A percentile compares a stretch with the other conserved stretches of the same genome.
phyloP scores from a whole-genome alignment of 371 early-diverging fungal species.

The Mitosporidium daphniae region DNA sequence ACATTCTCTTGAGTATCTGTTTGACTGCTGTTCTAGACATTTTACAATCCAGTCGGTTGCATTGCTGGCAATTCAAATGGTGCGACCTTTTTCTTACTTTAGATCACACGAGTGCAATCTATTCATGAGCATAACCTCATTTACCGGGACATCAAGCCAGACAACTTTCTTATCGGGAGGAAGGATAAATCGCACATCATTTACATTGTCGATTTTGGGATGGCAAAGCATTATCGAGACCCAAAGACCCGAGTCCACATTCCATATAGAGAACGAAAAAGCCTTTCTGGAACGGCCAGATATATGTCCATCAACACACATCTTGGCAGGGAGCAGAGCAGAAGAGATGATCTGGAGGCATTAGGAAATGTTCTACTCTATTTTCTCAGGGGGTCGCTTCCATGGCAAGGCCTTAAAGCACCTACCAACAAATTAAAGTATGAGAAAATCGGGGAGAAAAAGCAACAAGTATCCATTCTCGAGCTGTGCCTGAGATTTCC shows the following conservation, averaged over 20 bases:
- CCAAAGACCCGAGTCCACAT: constrained; percentile 70
- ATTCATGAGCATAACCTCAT: constrained; percentile 80
- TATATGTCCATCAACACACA: constrained; percentile 90
- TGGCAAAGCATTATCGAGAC: constrained; percentile 79
- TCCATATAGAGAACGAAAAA: constrained; percentile 53
- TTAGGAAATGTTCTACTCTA: constrained; percentile 95
- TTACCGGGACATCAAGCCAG: constrained; percentile 97
- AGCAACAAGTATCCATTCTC: constrained; percentile 50
- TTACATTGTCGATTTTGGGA: constrained; percentile 48
- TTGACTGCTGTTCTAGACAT: constrained; percentile 57
- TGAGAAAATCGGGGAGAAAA: constrained; percentile 86
- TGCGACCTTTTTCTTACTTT: constrained; percentile 5
- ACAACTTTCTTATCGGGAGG: constrained; percentile 76
- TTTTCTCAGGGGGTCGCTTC: constrained; percentile 77
- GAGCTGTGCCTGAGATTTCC: constrained; percentile 73
- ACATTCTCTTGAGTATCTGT: constrained; percentile 72
- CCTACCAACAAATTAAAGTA: constrained; percentile 93
- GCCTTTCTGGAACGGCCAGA: constrained; percentile 67
- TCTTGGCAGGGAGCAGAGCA: constrained; percentile 64
- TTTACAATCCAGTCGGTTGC: constrained; percentile 66
- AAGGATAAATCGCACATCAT: constrained; percentile 25
- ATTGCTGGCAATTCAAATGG: constrained; percentile 85
- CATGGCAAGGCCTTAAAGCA: constrained; percentile 89
- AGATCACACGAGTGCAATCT: constrained; percentile 52
- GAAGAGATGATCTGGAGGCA: constrained; percentile 91